Base-by-base conservation (phyloP, 73 alveolate species). In the Stentor roeselii region DNA sequence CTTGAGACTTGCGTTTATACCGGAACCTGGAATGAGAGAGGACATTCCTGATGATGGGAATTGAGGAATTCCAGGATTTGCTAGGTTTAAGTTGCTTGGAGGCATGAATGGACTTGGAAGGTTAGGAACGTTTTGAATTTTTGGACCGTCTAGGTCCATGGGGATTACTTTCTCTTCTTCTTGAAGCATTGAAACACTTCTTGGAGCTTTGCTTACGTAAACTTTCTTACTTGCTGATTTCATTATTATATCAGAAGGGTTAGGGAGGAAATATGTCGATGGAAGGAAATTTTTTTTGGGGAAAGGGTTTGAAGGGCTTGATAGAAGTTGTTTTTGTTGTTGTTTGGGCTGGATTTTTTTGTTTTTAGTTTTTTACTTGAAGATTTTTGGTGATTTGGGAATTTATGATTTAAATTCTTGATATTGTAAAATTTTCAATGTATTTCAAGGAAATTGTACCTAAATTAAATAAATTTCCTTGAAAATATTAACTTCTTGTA, bases 211-310 rank as follows among this genome's bases (percentile, higher is more conserved):
- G 80, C 41, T 67, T 30, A 67, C 80, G 34, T 67, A 67, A 21
- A 67, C 80, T 67, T 67, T 67, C 37, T 67, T 67, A 32, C 41
- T 67, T 21, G 80, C 80, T 30, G 37, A 67, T 34, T 67, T 67
- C 80, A 67, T 67, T 32, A 67, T 34, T 21, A 67, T 36, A 67
- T 21, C n/a, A n/a, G n/a, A n/a, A n/a, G n/a, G n/a, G n/a, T n/a
- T n/a, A n/a, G n/a, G n/a, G n/a, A n/a, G n/a, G n/a, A n/a, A n/a
- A n/a, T n/a, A n/a, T n/a, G n/a, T n/a, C n/a, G n/a, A n/a, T n/a
- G n/a, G n/a, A n/a, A n/a, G n/a, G n/a, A n/a, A n/a, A n/a, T n/a
- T n/a, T n/a, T n/a, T n/a, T n/a, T n/a, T n/a, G n/a, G n/a, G n/a
- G n/a, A n/a, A n/a, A n/a, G n/a, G n/a, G n/a, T n/a, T n/a, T n/a